These are phyloP conservation scores for Pseudogymnoascus sp. DNA, from an alignment of 2,329 filamentous ascomycete genomes.

Conservation along the genomic window DNA sequence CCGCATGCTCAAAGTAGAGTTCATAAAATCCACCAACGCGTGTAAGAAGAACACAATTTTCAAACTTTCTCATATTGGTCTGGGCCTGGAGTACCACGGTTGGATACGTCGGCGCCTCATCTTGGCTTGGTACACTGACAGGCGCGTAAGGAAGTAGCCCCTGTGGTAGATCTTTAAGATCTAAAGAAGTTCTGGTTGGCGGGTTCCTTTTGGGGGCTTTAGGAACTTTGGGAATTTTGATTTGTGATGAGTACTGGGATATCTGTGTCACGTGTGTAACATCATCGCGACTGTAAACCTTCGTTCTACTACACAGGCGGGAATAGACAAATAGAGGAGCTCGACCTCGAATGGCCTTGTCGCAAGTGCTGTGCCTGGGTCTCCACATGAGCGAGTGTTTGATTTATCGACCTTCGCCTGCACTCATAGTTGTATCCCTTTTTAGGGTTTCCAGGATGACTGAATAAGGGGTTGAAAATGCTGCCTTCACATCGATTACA, in stretches of 20 bases:
- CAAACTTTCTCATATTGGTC: conserved; percentile 84
- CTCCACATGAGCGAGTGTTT: neutral
- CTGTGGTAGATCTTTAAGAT: neutral
- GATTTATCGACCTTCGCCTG: neutral
- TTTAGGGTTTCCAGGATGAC: neutral
- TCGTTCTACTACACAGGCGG: neutral
- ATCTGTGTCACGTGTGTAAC: neutral
- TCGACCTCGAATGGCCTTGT: conserved; percentile 2
- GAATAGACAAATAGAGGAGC: neutral
- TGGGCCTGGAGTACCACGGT: conserved; percentile 82
- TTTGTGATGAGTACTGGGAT: neutral
- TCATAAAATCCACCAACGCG: conserved; percentile 96
- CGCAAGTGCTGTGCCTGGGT: neutral
- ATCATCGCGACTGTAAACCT: neutral
- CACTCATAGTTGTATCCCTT: neutral
- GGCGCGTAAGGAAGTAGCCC: neutral
- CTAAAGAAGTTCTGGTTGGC: neutral
- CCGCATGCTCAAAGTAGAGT: conserved; percentile 93
- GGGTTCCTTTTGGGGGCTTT: neutral
- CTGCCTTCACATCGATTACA: neutral
- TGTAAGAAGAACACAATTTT: conserved; percentile 84
- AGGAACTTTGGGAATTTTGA: neutral
- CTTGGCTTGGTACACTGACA: neutral
- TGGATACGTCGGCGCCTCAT: conserved; percentile 57
- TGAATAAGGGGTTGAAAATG: neutral